Evolutionary conservation across 2,329 filamentous ascomycete genomes (phyloP), one percentile per base, ranked within the genome.

Genomic region (Scopulariopsis brevicaulis): DNA sequence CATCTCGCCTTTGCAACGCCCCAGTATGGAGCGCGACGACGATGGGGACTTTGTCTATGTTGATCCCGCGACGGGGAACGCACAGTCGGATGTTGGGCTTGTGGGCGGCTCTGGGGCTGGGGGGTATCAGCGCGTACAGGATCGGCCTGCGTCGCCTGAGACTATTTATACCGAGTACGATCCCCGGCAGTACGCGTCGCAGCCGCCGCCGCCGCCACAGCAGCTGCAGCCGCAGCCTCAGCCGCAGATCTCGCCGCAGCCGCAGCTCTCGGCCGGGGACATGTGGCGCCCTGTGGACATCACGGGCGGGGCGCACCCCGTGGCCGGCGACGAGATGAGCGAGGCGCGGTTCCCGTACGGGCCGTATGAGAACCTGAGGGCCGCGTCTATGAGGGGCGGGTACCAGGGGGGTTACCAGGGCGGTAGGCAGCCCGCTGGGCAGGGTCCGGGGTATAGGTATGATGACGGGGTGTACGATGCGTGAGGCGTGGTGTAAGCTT

Each of bases 331-430:
- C 14, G 34, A 48, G 4, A 48, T 20, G 43, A 8, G 20, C n/a
- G 14, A 15, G 43, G 43, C 20, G 10, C 28, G 46, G 20, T 56
- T 56, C 55, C 55, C 55, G 12, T 14, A 20, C 24, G 55, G 55
- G 3, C 55, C 55, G 24, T 56, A 56, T 43, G 55, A 56, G 28
- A 56, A 56, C 20, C 28, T 56, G 55, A 32, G 55, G 43, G 35
- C 43, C 14, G 43, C 28, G 24, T 56, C 55, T 24, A 22, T 10
- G 25, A 48, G 48, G 46, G 3, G 11, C 22, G 43, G 43, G 43
- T 8, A 3, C 22, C 37, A 40, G 18, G 37, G 37, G 4, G 3
- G 18, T 40, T 14, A 37, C 12, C 12, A 25, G n/a, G 25, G 37
- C 34, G 24, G 53, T 10, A 56, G 55, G 40, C 43, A 34, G 25